Conservation (phyloP, 140 eudicot species). For the Bidens hawaiensis region DNA sequence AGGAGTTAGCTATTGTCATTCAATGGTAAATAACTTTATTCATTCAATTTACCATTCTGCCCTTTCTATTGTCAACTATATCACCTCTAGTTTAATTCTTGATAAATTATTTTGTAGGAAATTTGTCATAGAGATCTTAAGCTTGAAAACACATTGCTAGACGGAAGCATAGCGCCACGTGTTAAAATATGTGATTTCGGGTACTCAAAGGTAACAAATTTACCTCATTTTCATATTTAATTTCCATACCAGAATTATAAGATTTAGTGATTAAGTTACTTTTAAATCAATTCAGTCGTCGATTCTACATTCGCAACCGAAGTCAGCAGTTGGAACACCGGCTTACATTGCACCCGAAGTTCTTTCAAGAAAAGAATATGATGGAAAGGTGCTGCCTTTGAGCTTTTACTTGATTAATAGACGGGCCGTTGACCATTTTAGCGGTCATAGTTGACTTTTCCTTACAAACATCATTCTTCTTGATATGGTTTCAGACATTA, state of each 20-base stretch:
- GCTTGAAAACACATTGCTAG: constrained; percentile 83
- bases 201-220: constrained; percentile 68
- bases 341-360: constrained; percentile 96
- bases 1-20: constrained; percentile 88
- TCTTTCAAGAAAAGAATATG: constrained; percentile 59
- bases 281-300: constrained; percentile 50
- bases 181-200: constrained; percentile 95
- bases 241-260: neutral
- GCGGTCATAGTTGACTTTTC: neutral
- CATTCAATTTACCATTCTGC: neutral
- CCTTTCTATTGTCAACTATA: neutral
- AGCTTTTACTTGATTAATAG: constrained; percentile 5
- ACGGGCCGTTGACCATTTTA: neutral
- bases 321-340: constrained; percentile 89
- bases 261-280: neutral
- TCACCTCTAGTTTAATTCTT: constrained; percentile 3
- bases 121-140: constrained; percentile 92
- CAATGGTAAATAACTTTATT: constrained; percentile 56
- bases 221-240: neutral
- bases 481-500: neutral
- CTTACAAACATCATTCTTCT: neutral
- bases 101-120: constrained; percentile 35
- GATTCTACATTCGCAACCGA: constrained; percentile 82
- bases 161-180: constrained; percentile 86
- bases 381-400: constrained; percentile 68